Evolutionary conservation across 257 asterid species (phyloP).

Genomic region (Salvia splendens): DNA sequence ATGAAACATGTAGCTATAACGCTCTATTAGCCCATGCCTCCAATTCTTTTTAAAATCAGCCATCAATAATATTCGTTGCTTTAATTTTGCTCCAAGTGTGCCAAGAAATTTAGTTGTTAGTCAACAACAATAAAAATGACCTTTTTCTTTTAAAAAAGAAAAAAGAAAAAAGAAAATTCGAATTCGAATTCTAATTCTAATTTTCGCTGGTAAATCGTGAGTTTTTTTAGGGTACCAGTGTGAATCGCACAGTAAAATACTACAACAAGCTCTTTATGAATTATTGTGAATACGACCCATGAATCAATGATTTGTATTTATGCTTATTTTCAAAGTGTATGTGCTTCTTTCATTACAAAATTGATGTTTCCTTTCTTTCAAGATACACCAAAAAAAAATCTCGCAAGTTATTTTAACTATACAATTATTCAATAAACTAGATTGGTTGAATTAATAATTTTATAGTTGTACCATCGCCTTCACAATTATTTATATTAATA

Average conservation of each 20-base stretch:
- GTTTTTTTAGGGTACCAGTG: too few relatives aligned
- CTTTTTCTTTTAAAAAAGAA: too few relatives aligned
- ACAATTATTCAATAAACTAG: conserved; percentile 16
- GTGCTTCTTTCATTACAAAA: not conserved
- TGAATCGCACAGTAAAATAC: too few relatives aligned
- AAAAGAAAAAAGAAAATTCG: too few relatives aligned
- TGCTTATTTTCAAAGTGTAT: conserved; percentile 31
- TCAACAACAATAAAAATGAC: too few relatives aligned
- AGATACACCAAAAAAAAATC: conserved; percentile 1
- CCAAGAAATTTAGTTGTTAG: not conserved
- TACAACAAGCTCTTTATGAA: too few relatives aligned
- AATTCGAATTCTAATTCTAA: too few relatives aligned
- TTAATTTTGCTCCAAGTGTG: conserved; percentile 2
- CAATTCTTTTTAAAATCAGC: not conserved
- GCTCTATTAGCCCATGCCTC: not conserved
- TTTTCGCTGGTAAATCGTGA: too few relatives aligned
- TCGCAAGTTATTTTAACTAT: not conserved
- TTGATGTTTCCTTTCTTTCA: conserved; percentile 28
- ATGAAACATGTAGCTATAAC: not conserved
- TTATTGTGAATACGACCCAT: conserved; percentile 36
- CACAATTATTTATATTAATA: too few relatives aligned
- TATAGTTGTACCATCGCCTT: conserved; percentile 1
- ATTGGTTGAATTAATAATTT: conserved; percentile 11
- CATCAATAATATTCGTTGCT: not conserved
- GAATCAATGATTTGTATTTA: conserved; percentile 17